Evolutionary conservation across 371 early-diverging fungal genomes (phyloP).

Genomic region (Mortierella sp.): DNA sequence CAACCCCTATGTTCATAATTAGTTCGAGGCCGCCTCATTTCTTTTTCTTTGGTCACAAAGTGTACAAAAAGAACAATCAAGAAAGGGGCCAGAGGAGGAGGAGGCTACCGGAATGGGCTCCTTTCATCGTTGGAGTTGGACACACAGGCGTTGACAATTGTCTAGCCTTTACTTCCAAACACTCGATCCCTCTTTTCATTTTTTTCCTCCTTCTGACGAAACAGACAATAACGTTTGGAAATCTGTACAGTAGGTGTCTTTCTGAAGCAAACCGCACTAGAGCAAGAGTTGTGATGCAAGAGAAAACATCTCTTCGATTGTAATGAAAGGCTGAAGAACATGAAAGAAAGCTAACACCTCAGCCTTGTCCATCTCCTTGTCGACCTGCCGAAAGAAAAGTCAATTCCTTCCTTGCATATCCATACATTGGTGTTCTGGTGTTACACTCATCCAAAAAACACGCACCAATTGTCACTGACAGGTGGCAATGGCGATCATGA

Average conservation of each 20-base stretch:
- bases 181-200: neutral
- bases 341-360: neutral
- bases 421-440: neutral
- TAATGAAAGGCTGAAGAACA: neutral
- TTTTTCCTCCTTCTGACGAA: neutral
- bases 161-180: neutral
- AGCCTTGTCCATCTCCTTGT: neutral
- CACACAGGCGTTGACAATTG: neutral
- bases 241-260: neutral
- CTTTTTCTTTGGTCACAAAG: neutral
- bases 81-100: neutral
- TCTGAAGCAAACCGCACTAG: no score
- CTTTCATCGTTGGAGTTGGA: neutral
- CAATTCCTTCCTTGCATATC: neutral
- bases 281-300: neutral
- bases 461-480: neutral
- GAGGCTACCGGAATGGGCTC: neutral
- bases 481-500: constrained; percentile 1
- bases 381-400: neutral
- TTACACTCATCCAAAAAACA: neutral
- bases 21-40: neutral
- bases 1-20: neutral
- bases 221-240: neutral
- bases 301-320: neutral
- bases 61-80: no score